Conservation (phyloP, 768 basidiomycete genomes). For the Dentipellis sp. region DNA sequence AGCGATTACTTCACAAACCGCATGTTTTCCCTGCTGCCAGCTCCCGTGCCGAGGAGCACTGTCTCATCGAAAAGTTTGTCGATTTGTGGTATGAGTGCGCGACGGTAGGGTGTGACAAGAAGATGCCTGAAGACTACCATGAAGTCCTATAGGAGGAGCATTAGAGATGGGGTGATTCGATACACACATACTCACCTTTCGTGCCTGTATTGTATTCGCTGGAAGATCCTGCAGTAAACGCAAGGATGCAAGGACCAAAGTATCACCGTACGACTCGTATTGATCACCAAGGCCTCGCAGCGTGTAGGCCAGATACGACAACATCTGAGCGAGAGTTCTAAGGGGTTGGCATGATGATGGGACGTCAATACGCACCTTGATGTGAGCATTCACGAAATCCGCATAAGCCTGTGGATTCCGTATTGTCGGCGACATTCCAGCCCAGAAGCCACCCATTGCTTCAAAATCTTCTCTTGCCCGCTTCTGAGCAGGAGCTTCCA, state of each 20-base stretch:
- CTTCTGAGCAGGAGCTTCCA: constrained; percentile 77
- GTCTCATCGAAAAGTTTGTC: constrained; percentile 88
- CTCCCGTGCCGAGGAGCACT: constrained; percentile 76
- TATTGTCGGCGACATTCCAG: constrained; percentile 72
- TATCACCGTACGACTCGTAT: constrained; percentile 69
- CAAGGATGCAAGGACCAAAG: constrained; percentile 68
- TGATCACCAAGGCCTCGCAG: constrained; percentile 60
- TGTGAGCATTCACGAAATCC: constrained; percentile 82
- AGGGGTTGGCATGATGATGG: background rate
- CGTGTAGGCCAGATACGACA: constrained; percentile 88
- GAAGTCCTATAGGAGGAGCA: constrained; percentile 53
- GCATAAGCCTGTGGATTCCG: constrained; percentile 65
- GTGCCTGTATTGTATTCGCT: constrained; percentile 65
- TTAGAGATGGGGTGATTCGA: background rate
- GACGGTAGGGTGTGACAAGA: constrained; percentile 66
- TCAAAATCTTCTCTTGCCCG: constrained; percentile 70
- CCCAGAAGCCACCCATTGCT: constrained; percentile 74
- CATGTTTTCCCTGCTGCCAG: constrained; percentile 80
- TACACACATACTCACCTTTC: constrained; percentile 47
- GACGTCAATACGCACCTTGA: constrained; percentile 49
- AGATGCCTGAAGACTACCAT: constrained; percentile 91
- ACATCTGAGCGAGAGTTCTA: constrained; percentile 44
- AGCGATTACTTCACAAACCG: constrained; percentile 34
- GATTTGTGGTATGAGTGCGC: constrained; percentile 70
- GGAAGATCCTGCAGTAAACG: constrained; percentile 94